Evolutionary conservation across 2,329 filamentous ascomycete species (phyloP), one percentile per base, ranked within the genome.

Genomic region (Fusarium lyarnte): DNA sequence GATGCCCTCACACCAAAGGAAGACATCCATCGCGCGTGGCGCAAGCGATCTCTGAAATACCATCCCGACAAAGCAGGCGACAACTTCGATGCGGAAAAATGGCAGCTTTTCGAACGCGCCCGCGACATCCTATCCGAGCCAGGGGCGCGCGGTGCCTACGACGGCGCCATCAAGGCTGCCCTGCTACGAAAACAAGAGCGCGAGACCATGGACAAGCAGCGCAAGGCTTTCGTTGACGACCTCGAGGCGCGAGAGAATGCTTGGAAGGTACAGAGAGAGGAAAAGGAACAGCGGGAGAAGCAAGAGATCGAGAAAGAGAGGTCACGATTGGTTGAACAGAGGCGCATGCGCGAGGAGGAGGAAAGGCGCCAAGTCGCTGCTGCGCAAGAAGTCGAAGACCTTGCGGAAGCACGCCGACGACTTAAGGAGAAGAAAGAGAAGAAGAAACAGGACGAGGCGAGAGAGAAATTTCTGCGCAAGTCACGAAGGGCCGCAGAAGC

Each of bases 51-150:
- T 7, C 86, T 97, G n/a, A 94, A 94, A 78, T 94, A 95, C 85
- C 95, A 98, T 81, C 95, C 95, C 2, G 95, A 98, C 87, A 97
- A 98, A 84, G 91, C 95, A 61, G 89, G 91, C 71, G 90, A 89
- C 58, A 84, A 87, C 41, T 94, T 92, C 76, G 94, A 96, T 74
- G 87, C 93, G 49, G 91, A 91, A 62, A 93, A 93, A 78, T 98
- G 97, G 85, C 93, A 97, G 81, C 86, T 93, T 3, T 90, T 97
- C 64, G 93, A 94, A 78, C 92, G 93, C 69, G 95, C 94, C n/a
- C 90, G 94, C 79, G 94, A 97, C 82, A 89, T 98, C 4, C 89
- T 98, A 6, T 88, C 90, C 33, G 91, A 94, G 72, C 83, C 89
- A 0, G 88, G 87, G 19, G 88, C 94, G 41, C 93, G 94, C 66